Conservation (phyloP, 257 asterid species). For the Striga asiatica region DNA sequence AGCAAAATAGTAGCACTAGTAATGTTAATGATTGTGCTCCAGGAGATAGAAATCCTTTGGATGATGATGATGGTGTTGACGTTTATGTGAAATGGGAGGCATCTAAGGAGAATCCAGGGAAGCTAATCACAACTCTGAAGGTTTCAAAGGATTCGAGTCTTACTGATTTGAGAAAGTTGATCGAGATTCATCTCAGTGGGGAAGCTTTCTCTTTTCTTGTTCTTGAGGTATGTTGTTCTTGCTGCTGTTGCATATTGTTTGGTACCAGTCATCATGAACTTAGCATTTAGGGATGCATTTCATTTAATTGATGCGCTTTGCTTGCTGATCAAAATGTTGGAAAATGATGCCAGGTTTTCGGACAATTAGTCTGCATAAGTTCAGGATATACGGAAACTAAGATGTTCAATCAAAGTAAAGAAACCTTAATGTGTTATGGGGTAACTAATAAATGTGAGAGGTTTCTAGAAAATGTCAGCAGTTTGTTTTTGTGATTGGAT, state of each 20-base stretch:
- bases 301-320: too few relatives aligned
- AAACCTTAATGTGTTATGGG: too few relatives aligned
- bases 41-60: conserved; percentile 15
- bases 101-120: conserved; percentile 63
- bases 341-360: too few relatives aligned
- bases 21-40: neutral
- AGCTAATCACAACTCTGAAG: conserved; percentile 47
- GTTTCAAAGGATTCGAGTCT: conserved; percentile 54
- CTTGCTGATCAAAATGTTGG: too few relatives aligned
- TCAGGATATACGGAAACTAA: too few relatives aligned
- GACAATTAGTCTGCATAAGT: too few relatives aligned
- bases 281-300: too few relatives aligned
- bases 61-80: conserved; percentile 20
- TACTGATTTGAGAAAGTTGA: conserved; percentile 72
- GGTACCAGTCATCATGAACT: too few relatives aligned
- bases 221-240: conserved; percentile 30
- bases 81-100: conserved; percentile 83
- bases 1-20: conserved; percentile 15
- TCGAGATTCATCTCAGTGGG: conserved; percentile 57
- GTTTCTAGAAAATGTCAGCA: too few relatives aligned
- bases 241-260: neutral
- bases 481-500: too few relatives aligned
- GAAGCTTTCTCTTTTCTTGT: conserved; percentile 56
- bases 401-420: too few relatives aligned
- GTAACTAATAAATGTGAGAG: too few relatives aligned